phyloP scores from a whole-genome alignment of 805 yeast species.

The Pachysolen tannophilus region DNA sequence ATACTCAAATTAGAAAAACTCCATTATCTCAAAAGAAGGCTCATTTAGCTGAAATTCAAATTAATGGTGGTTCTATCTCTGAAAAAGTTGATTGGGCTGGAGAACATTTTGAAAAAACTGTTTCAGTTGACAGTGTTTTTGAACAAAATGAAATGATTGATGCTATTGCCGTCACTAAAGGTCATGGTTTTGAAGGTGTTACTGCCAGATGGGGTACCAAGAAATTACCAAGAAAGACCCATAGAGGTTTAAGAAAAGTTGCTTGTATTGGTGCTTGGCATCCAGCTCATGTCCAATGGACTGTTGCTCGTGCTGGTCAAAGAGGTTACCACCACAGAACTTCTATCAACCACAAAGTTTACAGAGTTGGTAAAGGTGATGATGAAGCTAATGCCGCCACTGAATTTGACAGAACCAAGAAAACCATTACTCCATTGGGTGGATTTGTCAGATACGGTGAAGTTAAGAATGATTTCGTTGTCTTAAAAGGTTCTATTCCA shows the following conservation, averaged over 20 bases:
- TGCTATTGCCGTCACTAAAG: constrained; percentile 99
- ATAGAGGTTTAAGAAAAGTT: constrained; percentile 99
- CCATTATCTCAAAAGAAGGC: constrained; percentile 99
- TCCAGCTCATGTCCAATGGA: constrained; percentile 99
- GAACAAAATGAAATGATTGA: constrained; percentile 99
- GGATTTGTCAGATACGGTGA: constrained; percentile 99
- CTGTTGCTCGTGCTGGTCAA: constrained; percentile 99
- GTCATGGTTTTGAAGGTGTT: constrained; percentile 99
- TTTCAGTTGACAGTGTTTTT: constrained; percentile 89
- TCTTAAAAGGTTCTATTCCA: constrained; percentile 98
- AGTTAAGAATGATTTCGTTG: constrained; percentile 94
- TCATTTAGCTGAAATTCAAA: constrained; percentile 98
- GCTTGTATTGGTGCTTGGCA: constrained; percentile 99
- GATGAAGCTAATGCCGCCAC: constrained; percentile 95
- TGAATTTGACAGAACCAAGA: constrained; percentile 98
- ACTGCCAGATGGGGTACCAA: constrained; percentile 99
- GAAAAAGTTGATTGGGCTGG: constrained; percentile 99
- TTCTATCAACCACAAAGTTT: constrained; percentile 99
- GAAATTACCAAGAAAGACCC: constrained; percentile 99
- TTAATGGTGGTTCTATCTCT: constrained; percentile 97
- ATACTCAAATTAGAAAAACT: constrained; percentile 99
- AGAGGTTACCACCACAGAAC: constrained; percentile 99
- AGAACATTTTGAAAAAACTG: constrained; percentile 99
- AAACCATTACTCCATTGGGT: constrained; percentile 99
- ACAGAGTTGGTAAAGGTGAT: constrained; percentile 96